Percentiles rank a stretch among this genome's conserved stretches.
Conservation (phyloP, 345 rosid species). For the Citrus reticulata region DNA sequence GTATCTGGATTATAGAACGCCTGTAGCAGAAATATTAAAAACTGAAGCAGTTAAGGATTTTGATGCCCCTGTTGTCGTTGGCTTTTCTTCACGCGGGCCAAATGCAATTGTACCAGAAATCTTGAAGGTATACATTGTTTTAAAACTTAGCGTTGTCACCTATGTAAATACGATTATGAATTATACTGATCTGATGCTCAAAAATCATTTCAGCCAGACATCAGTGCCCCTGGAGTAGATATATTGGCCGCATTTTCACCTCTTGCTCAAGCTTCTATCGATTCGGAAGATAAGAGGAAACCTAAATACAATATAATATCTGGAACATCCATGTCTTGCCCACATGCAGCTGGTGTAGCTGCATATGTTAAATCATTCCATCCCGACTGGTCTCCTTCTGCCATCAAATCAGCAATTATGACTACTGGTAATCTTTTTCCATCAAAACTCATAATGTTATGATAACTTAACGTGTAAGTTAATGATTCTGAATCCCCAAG, state of each 20-base stretch:
- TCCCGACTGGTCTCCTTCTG: background rate
- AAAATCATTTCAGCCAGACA: conserved; percentile 34
- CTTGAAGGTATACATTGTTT: background rate
- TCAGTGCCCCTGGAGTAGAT: conserved; percentile 41
- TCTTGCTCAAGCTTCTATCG: conserved; percentile 10
- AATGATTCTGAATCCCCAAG: background rate
- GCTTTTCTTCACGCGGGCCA: conserved; percentile 47
- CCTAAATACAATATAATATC: conserved; percentile 29
- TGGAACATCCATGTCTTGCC: conserved; percentile 59
- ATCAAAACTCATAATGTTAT: background rate
- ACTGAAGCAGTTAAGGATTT: conserved; percentile 23
- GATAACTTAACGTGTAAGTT: background rate
- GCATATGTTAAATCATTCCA: conserved; percentile 38
- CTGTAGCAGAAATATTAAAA: conserved; percentile 20
- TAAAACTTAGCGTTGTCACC: background rate
- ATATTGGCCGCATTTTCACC: conserved; percentile 41
- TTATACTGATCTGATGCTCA: background rate
- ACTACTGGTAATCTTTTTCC: background rate
- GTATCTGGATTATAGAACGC: background rate
- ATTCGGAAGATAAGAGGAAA: conserved; percentile 11
- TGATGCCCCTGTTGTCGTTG: conserved; percentile 29
- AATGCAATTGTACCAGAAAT: conserved; percentile 22
- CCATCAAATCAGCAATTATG: background rate
- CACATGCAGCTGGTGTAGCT: conserved; percentile 45
- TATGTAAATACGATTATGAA: too few species aligned